These are phyloP conservation scores for Linaria vulgaris DNA, from an alignment of 257 asterid species.

Conservation along the genomic window DNA sequence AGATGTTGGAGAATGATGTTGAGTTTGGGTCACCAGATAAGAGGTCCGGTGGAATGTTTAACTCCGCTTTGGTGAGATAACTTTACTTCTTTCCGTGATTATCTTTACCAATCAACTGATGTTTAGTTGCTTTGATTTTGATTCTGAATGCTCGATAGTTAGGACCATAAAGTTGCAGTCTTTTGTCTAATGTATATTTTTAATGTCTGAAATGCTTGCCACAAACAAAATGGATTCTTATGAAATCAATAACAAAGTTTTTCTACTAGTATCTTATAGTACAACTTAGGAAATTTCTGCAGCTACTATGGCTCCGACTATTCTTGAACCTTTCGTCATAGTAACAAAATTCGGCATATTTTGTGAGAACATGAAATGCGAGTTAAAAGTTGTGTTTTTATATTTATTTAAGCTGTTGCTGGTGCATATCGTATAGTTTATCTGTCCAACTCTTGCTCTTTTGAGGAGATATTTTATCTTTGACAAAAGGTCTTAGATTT, in stretches of 20 bases:
- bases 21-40: slow-evolving; percentile 97
- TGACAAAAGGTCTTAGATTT: neutral
- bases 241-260: neutral
- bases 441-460: neutral
- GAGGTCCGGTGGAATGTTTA: slow-evolving; percentile 94
- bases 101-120: slow-evolving; percentile 6
- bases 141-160: neutral
- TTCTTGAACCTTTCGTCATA: too few species aligned
- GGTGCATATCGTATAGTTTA: neutral
- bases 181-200: neutral
- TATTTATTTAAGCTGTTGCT: neutral
- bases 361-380: neutral
- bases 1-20: slow-evolving; percentile 92
- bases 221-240: neutral
- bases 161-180: slow-evolving; percentile 19
- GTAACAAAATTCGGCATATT: neutral
- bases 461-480: too few species aligned
- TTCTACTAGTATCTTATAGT: slow-evolving; percentile 5
- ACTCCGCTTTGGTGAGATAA: slow-evolving; percentile 88
- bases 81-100: slow-evolving; percentile 18
- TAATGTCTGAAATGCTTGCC: neutral
- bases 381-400: neutral
- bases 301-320: neutral
- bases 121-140: slow-evolving; percentile 1
- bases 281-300: neutral